phyloP scores from a whole-genome alignment of 2,329 filamentous ascomycete genomes.

The Monosporascus sp. region DNA sequence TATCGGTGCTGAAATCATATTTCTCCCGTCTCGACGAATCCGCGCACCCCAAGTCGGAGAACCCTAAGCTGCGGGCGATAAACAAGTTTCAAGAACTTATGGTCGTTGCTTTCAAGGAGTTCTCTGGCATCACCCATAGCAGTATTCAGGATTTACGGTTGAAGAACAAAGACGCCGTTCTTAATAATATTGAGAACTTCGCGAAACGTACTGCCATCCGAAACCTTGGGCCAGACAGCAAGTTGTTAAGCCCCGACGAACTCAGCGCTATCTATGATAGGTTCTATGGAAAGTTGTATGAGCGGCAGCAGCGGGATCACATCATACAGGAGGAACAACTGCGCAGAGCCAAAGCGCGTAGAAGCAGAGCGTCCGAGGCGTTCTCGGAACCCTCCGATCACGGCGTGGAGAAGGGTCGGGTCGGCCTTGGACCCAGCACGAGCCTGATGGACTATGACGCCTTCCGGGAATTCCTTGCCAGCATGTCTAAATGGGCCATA shows the following conservation, averaged over 20 bases:
- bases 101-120: slow-evolving; percentile 99
- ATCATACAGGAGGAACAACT: slow-evolving; percentile 72
- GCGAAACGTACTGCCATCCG: slow-evolving; percentile 94
- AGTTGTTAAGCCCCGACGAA: slow-evolving; percentile 78
- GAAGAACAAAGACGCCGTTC: slow-evolving; percentile 89
- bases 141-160: slow-evolving; percentile 83
- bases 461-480: slow-evolving; percentile 88
- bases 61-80: slow-evolving; percentile 86
- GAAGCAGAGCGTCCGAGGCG: slow-evolving; percentile 39
- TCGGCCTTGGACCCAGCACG: slow-evolving; percentile 82
- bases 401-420: slow-evolving; percentile 73
- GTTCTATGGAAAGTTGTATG: slow-evolving; percentile 88
- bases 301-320: slow-evolving; percentile 76
- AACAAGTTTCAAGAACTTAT: slow-evolving; percentile 97
- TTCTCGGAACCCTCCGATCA: slow-evolving; percentile 36
- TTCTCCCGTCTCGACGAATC: slow-evolving; percentile 92
- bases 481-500: slow-evolving; percentile 87
- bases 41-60: slow-evolving; percentile 91
- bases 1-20: slow-evolving; percentile 91
- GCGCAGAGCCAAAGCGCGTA: slow-evolving; percentile 57
- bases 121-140: slow-evolving; percentile 88
- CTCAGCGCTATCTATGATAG: slow-evolving; percentile 87
- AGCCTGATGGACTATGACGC: slow-evolving; percentile 96
- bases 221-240: slow-evolving; percentile 93
- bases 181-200: slow-evolving; percentile 95